Percentiles rank a stretch among this genome's conserved stretches.
phyloP scores from a whole-genome alignment of 1,284 basidiomycete species.

The Waitea zeae region DNA sequence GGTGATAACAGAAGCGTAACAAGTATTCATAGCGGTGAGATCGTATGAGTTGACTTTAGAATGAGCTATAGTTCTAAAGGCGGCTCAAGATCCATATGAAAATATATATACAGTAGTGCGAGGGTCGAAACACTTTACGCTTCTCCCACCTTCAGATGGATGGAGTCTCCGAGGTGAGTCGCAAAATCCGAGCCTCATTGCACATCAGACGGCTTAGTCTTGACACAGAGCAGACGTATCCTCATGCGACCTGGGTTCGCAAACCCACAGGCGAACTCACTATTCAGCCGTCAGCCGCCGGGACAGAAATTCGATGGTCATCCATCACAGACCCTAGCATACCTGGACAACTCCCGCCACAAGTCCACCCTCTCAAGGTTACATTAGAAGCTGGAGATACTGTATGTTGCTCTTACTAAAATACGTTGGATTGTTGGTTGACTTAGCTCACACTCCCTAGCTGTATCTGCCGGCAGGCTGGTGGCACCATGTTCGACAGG shows the following conservation, averaged over 20 bases:
- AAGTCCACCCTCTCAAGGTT: constrained; percentile 47
- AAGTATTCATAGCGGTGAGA: constrained; percentile 67
- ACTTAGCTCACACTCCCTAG: not conserved
- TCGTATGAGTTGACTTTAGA: not conserved
- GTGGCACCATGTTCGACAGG: constrained; percentile 76
- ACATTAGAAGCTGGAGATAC: constrained; percentile 58
- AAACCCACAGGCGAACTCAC: constrained; percentile 17
- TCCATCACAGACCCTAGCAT: constrained; percentile 41
- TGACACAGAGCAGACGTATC: constrained; percentile 41
- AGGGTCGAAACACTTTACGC: constrained; percentile 70
- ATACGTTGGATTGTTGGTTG: not conserved
- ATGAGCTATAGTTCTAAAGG: constrained; percentile 1
- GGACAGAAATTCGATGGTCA: constrained; percentile 49
- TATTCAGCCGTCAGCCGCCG: constrained; percentile 18
- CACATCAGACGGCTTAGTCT: constrained; percentile 6
- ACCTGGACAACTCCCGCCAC: constrained; percentile 23
- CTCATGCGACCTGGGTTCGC: constrained; percentile 50
- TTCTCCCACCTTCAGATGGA: constrained; percentile 78
- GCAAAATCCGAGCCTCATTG: constrained; percentile 1
- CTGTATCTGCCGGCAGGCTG: constrained; percentile 82
- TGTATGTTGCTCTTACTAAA: not conserved
- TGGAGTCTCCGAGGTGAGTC: constrained; percentile 59
- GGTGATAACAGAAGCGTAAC: constrained; percentile 64
- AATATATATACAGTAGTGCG: constrained; percentile 81
- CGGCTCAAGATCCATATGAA: constrained; percentile 65